These are phyloP conservation scores for Daedaleopsis nitida DNA, from an alignment of 768 basidiomycete genomes.

Conservation along the genomic window DNA sequence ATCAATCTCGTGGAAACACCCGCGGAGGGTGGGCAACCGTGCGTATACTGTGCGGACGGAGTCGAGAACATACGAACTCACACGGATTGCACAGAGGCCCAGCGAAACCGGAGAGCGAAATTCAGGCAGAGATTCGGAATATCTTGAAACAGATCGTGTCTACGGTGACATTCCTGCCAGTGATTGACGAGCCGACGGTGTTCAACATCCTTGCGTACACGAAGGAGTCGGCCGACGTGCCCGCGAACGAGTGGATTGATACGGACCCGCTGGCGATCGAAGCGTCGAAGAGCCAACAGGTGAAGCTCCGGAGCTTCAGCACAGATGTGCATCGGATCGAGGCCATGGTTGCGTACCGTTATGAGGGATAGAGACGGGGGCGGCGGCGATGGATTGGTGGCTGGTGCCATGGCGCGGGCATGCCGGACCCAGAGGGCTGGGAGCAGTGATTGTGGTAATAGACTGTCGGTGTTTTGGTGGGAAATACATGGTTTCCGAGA, in stretches of 20 bases:
- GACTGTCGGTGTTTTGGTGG: not conserved
- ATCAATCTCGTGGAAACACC: slow-evolving; percentile 70
- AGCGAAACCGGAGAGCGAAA: slow-evolving; percentile 81
- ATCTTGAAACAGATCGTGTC: slow-evolving; percentile 98
- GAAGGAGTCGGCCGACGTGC: slow-evolving; percentile 87
- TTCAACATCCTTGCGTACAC: slow-evolving; percentile 99
- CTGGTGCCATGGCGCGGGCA: slow-evolving; percentile 5
- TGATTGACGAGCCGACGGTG: slow-evolving; percentile 91
- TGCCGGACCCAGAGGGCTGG: slow-evolving; percentile 3
- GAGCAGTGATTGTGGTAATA: not conserved
- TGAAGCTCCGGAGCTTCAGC: slow-evolving; percentile 94
- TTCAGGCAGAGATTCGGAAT: slow-evolving; percentile 95
- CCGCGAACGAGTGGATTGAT: slow-evolving; percentile 94
- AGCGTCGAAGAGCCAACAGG: slow-evolving; percentile 88
- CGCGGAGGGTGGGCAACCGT: slow-evolving; percentile 49
- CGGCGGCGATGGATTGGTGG: not conserved
- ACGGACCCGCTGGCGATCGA: slow-evolving; percentile 92
- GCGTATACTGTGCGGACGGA: slow-evolving; percentile 30
- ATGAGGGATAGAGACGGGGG: slow-evolving; percentile 62
- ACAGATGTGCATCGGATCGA: slow-evolving; percentile 98
- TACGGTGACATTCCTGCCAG: slow-evolving; percentile 94
- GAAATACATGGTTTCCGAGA: slow-evolving; percentile 8
- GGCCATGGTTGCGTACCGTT: slow-evolving; percentile 97
- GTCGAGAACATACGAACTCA: not conserved
- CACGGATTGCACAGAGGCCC: slow-evolving; percentile 40